phyloP scores from a whole-genome alignment of 441 rosid genomes.

The Bruguiera hainesii region DNA sequence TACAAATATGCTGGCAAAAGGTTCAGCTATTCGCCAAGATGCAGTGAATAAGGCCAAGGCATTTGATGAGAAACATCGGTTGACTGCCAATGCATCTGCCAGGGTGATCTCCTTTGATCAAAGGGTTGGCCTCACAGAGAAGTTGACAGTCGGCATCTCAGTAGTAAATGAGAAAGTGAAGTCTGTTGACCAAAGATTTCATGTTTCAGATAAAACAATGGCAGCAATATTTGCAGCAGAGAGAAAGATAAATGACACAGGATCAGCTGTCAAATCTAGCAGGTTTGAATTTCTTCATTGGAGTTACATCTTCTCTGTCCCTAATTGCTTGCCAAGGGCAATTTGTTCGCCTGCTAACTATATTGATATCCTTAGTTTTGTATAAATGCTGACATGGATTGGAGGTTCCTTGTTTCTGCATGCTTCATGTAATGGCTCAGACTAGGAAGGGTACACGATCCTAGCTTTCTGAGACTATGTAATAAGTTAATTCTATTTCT shows the following conservation, averaged over 20 bases:
- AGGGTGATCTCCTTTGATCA: constrained; percentile 74
- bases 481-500: no score
- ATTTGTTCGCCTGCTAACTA: not conserved
- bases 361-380: not conserved
- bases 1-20: constrained; percentile 72
- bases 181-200: constrained; percentile 94
- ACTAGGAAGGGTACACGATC: not conserved
- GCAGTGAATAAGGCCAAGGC: constrained; percentile 93
- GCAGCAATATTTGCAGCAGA: constrained; percentile 96
- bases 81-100: constrained; percentile 89
- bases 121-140: constrained; percentile 82
- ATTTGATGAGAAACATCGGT: constrained; percentile 82
- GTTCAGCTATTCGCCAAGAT: constrained; percentile 86
- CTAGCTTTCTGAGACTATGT: not conserved
- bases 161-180: constrained; percentile 90
- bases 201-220: constrained; percentile 97
- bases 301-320: constrained; percentile 1
- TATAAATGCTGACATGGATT: not conserved
- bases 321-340: constrained; percentile 1
- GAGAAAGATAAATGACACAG: constrained; percentile 85
- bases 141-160: constrained; percentile 84
- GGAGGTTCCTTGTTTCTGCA: not conserved
- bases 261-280: constrained; percentile 97
- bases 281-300: constrained; percentile 38
- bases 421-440: not conserved